Evolutionary conservation across 2,329 filamentous ascomycete genomes (phyloP), one percentile per base, ranked within the genome.

Genomic region (Lachnellula hyalina): DNA sequence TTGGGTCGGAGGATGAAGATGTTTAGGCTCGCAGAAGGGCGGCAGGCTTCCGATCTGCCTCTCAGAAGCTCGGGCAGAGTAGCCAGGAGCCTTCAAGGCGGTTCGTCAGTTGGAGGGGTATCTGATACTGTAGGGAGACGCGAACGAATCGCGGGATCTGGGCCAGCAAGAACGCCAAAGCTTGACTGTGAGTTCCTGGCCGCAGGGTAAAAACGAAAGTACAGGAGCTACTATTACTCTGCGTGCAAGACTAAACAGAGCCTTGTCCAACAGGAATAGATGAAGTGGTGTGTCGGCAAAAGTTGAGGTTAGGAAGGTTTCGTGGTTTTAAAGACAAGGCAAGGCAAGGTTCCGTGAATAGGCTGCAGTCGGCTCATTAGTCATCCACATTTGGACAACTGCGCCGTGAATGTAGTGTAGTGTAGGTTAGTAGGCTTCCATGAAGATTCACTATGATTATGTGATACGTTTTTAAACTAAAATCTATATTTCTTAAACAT

Each of bases 91-190:
- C 38, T 28, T 32, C 21, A 21, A 41, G 48, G 21, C 35, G 19
- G 36, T 28, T 38, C 23, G 28, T 36, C n/a, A 3, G 32, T 12
- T 49, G 40, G 53, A 32, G 28, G 49, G 23, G 49, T 46, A 55
- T 44, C 47, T 41, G 46, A 50, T 58, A 44, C 42, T 23, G 49
- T 48, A 40, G 53, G 23, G 28, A 49, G 50, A 56, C 53, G 53
- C 58, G 53, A 54, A 53, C 32, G 35, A 49, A 42, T 41, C 49
- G 48, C 47, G 49, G 45, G 36, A 36, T 49, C 28, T 14, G 36
- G 48, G 35, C 23, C 41, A 32, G 36, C 11, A 11, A 36, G 25
- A 19, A 36, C 35, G 23, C 36, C 23, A 32, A 21, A 32, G 44
- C 36, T 48, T 6, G 34, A 34, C 17, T n/a, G 41, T 28, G 15